phyloP scores from a whole-genome alignment of 495 filamentous ascomycete genomes.

The Neurospora cerealis region DNA sequence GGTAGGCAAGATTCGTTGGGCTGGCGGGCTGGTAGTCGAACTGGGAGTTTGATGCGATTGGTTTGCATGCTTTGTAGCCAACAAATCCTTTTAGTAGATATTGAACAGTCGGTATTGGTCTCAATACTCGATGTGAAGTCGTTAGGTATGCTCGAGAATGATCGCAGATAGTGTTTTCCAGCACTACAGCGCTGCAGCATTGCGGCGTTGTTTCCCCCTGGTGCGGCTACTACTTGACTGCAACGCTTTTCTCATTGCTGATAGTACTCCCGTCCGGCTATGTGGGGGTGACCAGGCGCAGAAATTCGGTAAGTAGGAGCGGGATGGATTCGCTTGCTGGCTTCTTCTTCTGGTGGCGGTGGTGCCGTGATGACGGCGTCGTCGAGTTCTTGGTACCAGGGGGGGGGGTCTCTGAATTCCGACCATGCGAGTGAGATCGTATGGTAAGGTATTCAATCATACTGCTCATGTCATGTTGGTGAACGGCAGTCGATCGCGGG shows the following conservation, averaged over 20 bases:
- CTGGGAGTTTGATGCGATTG: neutral
- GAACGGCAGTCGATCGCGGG: neutral
- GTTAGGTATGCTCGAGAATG: neutral
- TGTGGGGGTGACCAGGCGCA: neutral
- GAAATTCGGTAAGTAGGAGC: neutral
- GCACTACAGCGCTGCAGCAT: neutral
- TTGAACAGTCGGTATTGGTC: neutral
- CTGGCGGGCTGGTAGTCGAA: neutral
- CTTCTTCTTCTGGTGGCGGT: neutral
- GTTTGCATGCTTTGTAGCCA: neutral
- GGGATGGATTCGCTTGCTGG: neutral
- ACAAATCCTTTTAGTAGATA: neutral
- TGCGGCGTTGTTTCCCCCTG: neutral
- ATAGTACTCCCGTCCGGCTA: neutral
- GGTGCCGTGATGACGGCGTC: neutral
- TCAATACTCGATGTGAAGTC: neutral
- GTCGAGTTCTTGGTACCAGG: neutral
- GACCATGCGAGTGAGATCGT: neutral
- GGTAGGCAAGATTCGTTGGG: neutral
- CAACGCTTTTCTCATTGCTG: neutral
- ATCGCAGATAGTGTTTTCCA: neutral
- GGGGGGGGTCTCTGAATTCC: neutral
- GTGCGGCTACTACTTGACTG: neutral
- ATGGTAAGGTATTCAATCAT: neutral
- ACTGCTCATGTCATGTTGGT: neutral